Evolutionary conservation across 768 basidiomycete species (phyloP), one percentile per base, ranked within the genome.

Genomic region (Hericium alpestre): DNA sequence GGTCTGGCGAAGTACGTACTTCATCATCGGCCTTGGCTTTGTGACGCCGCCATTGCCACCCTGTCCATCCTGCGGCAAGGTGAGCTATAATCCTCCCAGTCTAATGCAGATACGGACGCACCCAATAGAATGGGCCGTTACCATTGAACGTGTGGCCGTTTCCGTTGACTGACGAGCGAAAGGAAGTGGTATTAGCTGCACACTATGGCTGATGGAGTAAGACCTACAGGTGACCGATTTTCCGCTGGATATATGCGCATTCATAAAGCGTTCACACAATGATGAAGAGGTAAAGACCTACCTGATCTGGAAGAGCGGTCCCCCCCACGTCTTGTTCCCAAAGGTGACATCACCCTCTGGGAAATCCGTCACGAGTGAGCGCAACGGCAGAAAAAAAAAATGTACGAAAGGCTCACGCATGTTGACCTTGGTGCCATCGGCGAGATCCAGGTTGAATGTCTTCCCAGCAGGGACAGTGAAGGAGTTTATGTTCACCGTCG

Each of bases 291-390:
- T 13, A 16, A n/a, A 52, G 18, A 56, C 32, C 5, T 37, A 56
- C 55, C 27, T 56, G 55, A 84, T 64, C 37, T 72, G 66, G 65
- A 84, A 81, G 41, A 83, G 68, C 12, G 79, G 82, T 12, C 81
- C 82, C 0, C 63, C 69, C 81, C 81, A 82, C 46, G 63, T 75
- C 55, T 64, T 9, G 51, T 76, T 77, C 7, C 76, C 82, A 64
- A 87, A 86, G 23, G 66, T 61, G 48, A 86, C 73, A 38, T 85
- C 76, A 16, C 84, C 84, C 59, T 73, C 80, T 84, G 32, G 2
- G 13, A 43, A 27, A 11, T n/a, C 13, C 13, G 20, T 25, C 13
- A 4, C 32, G 8, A 32, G 32, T 32, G 32, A 40, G 38, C 41
- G 59, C 46, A 25, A 55, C 54, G 54, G 23, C 16, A 15, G 38